Conservation (phyloP, 2,329 filamentous ascomycete species). For the Sporothrix phasma region DNA sequence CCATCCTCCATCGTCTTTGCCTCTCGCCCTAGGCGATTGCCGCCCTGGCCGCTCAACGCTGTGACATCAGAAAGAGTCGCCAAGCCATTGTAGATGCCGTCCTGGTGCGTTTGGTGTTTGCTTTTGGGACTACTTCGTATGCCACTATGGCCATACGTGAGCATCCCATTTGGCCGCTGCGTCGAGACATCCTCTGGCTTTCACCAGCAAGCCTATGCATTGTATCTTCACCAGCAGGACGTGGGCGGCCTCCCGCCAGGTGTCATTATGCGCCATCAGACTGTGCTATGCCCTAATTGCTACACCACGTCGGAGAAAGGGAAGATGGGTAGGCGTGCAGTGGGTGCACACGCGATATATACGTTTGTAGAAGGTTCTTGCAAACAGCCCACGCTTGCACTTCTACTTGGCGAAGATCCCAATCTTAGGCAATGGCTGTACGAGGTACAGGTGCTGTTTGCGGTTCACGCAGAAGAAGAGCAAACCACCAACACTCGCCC, state of each 20-base stretch:
- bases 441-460: background rate
- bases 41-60: no score
- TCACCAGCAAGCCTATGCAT: no score
- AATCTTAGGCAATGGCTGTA: background rate
- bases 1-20: background rate
- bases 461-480: background rate
- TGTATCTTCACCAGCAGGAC: no score
- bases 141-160: no score
- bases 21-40: background rate
- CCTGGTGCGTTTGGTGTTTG: no score
- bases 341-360: background rate
- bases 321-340: background rate
- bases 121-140: no score
- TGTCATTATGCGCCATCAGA: no score
- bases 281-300: background rate
- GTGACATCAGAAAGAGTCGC: no score
- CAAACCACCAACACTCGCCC: background rate
- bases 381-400: background rate
- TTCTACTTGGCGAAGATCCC: background rate
- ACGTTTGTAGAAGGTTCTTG: no score
- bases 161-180: no score
- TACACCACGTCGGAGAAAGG: background rate
- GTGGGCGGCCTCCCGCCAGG: constrained; percentile 1
- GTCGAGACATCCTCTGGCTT: no score
- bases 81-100: no score